Percentiles rank a stretch among this genome's conserved stretches.
These are phyloP conservation scores for Fusarium devonianum DNA, from an alignment of 2,329 filamentous ascomycete species.

Conservation along the genomic window DNA sequence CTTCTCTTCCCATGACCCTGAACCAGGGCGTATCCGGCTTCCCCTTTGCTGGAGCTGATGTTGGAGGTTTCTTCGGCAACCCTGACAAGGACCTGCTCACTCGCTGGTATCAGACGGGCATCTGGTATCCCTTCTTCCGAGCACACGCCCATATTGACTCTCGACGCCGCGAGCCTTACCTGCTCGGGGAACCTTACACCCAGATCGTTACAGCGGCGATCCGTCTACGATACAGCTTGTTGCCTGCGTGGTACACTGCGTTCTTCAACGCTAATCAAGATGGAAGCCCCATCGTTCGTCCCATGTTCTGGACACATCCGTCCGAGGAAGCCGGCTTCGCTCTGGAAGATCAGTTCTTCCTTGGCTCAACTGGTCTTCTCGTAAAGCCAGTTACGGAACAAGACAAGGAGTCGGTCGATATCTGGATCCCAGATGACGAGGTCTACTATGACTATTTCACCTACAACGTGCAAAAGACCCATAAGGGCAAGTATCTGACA, in stretches of 20 bases:
- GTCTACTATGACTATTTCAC: conserved; percentile 97
- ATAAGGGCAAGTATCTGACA: conserved; percentile 73
- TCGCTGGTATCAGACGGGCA: conserved; percentile 95
- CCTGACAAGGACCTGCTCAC: conserved; percentile 90
- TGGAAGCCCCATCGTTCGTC: conserved; percentile 86
- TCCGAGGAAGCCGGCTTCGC: conserved; percentile 84
- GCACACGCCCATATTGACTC: conserved; percentile 97
- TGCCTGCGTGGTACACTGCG: conserved; percentile 96
- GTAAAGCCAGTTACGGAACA: conserved; percentile 88
- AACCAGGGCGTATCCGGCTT: conserved; percentile 92
- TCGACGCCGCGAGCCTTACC: conserved; percentile 90
- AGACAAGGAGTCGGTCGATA: conserved; percentile 73
- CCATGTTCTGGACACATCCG: conserved; percentile 93
- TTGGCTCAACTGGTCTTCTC: conserved; percentile 88
- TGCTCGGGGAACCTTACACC: conserved; percentile 83
- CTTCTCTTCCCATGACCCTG: conserved; percentile 89
- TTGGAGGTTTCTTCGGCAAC: conserved; percentile 98
- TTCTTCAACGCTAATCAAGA: conserved; percentile 88
- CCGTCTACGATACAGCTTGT: conserved; percentile 84
- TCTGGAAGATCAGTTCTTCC: conserved; percentile 91
- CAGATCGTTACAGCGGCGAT: conserved; percentile 87
- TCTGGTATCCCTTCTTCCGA: conserved; percentile 98
- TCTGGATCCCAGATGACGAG: conserved; percentile 89
- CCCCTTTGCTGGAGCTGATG: conserved; percentile 93
- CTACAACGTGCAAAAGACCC: conserved; percentile 74